Percentiles rank a stretch among this genome's conserved stretches.
Evolutionary conservation across 768 basidiomycete genomes (phyloP).

Genomic region (Kwoniella shandongensis): DNA sequence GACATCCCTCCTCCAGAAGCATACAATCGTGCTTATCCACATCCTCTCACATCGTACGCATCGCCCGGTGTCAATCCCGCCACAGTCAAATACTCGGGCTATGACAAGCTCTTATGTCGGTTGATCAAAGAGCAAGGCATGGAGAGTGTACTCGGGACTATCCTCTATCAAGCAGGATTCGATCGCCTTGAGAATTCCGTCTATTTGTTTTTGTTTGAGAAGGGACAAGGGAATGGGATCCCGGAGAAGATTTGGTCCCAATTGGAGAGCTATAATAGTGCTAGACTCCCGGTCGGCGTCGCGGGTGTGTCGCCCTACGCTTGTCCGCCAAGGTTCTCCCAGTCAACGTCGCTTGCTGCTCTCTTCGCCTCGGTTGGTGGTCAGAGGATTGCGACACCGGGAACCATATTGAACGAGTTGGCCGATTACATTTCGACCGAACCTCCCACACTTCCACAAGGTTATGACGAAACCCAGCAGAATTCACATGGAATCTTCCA

Average conservation of each 20-base stretch:
- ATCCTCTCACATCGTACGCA: constrained; percentile 45
- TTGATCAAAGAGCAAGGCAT: constrained; percentile 23
- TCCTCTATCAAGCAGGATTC: constrained; percentile 30
- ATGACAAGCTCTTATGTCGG: constrained; percentile 18
- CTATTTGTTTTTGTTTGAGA: constrained; percentile 18
- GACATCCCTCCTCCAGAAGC: constrained; percentile 37
- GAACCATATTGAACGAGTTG: background rate
- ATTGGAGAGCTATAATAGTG: constrained; percentile 24
- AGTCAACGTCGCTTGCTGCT: constrained; percentile 7
- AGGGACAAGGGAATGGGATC: constrained; percentile 40
- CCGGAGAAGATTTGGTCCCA: constrained; percentile 37
- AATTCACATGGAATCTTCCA: too few species aligned
- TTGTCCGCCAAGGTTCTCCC: background rate
- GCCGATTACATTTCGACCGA: background rate
- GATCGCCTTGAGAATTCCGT: constrained; percentile 15
- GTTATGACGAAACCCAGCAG: background rate
- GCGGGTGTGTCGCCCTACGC: constrained; percentile 11
- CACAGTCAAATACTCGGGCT: constrained; percentile 23
- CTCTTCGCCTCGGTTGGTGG: background rate
- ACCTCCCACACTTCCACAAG: constrained; percentile 9
- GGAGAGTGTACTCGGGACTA: constrained; percentile 29
- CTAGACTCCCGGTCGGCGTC: constrained; percentile 8
- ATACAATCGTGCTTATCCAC: constrained; percentile 44
- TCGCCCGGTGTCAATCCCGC: constrained; percentile 41
- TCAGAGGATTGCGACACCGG: background rate